Conservation (phyloP, 2,329 filamentous ascomycete species). For the Penicillium decumbens region DNA sequence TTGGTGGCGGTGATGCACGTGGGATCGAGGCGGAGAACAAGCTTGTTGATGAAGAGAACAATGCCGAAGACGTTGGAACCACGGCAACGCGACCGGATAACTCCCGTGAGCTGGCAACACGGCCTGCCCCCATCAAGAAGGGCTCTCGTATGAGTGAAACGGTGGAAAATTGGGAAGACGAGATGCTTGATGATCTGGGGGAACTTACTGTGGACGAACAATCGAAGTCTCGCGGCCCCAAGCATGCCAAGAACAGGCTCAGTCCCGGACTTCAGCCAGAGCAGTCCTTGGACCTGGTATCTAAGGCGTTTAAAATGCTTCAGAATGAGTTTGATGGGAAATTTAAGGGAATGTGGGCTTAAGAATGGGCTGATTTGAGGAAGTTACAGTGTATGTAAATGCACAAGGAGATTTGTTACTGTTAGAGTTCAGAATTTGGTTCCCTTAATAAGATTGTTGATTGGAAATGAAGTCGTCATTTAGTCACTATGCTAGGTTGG, state of each 20-base stretch:
- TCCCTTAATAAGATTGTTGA: no score
- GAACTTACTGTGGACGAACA: background rate
- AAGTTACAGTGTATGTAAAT: no score
- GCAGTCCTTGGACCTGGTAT: conserved; percentile 16
- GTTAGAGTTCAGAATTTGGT: no score
- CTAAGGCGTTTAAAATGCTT: conserved; percentile 29
- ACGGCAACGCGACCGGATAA: background rate
- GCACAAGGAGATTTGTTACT: no score
- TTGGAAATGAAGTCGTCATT: no score
- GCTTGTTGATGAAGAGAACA: conserved; percentile 1
- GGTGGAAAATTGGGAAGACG: conserved; percentile 25
- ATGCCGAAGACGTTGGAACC: background rate
- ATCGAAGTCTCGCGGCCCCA: background rate
- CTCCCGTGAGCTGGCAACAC: no score
- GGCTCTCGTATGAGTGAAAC: background rate
- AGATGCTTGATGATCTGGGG: conserved; percentile 3
- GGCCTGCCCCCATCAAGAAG: no score
- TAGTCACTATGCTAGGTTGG: no score
- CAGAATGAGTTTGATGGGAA: conserved; percentile 33
- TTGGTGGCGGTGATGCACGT: conserved; percentile 27
- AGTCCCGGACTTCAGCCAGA: background rate
- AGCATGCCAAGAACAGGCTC: background rate
- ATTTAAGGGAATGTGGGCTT: conserved; percentile 34
- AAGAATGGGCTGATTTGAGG: background rate
- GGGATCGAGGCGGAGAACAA: conserved; percentile 21